Base-by-base conservation (phyloP, 2,329 filamentous ascomycete species). In the Passalora sequoiae region DNA sequence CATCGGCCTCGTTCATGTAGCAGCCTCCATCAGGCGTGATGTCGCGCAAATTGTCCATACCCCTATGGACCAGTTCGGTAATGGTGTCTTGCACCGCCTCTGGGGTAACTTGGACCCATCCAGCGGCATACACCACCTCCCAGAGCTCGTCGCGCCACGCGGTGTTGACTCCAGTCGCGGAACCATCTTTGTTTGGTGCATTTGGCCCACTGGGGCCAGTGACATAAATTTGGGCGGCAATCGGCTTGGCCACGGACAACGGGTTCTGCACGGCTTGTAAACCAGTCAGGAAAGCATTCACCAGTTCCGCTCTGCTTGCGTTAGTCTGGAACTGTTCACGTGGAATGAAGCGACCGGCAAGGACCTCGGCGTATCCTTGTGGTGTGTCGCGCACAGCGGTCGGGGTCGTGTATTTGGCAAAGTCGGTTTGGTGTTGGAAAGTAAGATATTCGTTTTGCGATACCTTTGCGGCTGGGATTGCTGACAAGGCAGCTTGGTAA, bases 1-100 rank as follows among this genome's bases (percentile, higher is more conserved):
- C 44, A 29, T 58, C 54, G 13, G 49, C 55, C 38, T 58, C 55
- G 17, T 56, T 57, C 45, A 53, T 49, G 22, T 57, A 58, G 13
- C 52, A 53, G 3, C 40, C 40, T n/a, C 38, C 29, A 6, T 24
- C 19, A 5, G 42, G 42, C 13, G 42, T 44, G 28, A 44, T 32
- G 10, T n/a, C 19, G 8, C 42, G 24, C 24, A 40, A 17, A 16
- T 39, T 25, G 24, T 39, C 36, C 36, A 39, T 39, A n/a, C 20
- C 3, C 6, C 20, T 39, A 16, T 39, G 36, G 20, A 39, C 36
- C 3, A 27, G 20, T 10, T 22, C 20, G 7, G 36, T 39, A 19
- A 39, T 28, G 19, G n/a, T 7, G 30, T 13, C 37, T 15, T 40
- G 37, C 13, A 25, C 37, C 12, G 37, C 22, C 19, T 40, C 10